Base-by-base conservation (phyloP, 345 rosid genomes). In the Arabis hirsuta region DNA sequence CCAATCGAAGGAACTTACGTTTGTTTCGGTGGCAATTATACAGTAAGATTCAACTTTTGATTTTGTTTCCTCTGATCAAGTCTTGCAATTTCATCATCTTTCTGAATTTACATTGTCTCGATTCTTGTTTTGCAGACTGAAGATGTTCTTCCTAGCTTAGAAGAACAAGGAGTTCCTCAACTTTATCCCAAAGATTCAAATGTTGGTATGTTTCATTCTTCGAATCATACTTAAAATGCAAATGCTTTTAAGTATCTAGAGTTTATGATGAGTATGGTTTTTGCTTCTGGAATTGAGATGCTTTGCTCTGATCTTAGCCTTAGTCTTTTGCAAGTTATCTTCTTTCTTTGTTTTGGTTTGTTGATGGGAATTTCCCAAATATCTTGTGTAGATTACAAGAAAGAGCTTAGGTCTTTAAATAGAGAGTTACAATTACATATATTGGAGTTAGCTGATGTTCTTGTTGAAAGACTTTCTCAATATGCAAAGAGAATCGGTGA, bases 401-500 rank as follows among this genome's bases (percentile, higher is more conserved):
- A 91, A 57, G 97, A 86, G 62, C 78, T 95, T 24, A 79, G 89
- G 69, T 81, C 86, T 0, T 79, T 95, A 42, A 95, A 90, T 74
- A 83, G 99, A 74, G 96, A 95, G 58, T 60, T 95, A 64, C 97
- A 95, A 76, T 82, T 95, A 62, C 96, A 95, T 70, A 86, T 91
- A 69, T 71, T 95, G 81, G 96, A 90, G 78, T 93, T 95, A 61
- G 89, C 96, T 44, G 99, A 95, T 82, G 93, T 88, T 73, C 96
- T 90, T 76, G 93, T 95, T 68, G 99, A 88, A 73, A 88, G 97
- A 55, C 99, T 96, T 12, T 91, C 99, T 52, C 96, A 91, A 69
- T 95, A 91, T 64, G 99, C 97, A 5, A 87, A 97, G 83, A 83
- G 92, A 74, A 93, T 90, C 36, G 97, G 91, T 76, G 96, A 95